Evolutionary conservation across 2,329 filamentous ascomycete species (phyloP), one percentile per base, ranked within the genome.

Genomic region (Xylariomycetidae sp.): DNA sequence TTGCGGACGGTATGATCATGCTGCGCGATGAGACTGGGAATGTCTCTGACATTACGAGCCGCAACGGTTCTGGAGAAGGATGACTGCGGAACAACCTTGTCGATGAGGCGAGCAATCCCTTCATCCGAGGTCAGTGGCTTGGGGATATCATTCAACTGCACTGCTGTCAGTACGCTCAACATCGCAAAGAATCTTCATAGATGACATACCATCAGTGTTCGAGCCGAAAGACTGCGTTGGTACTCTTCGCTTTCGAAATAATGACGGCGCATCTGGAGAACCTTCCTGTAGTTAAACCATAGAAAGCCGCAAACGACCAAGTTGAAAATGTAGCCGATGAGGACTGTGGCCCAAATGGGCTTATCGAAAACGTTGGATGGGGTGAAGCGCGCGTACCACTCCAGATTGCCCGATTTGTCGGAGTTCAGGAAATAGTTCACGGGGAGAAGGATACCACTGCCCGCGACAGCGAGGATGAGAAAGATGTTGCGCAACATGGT

Each of bases 401-500:
- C 55, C 19, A 59, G 46, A 30, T 52, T 35, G 6, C 51, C 38
- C 5, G 44, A 46, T 4, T 52, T 42, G 14, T 57, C 53, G 16
- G 59, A 56, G 33, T 67, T 72, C 35, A 72, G 63, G 6, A 65
- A 63, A 39, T 85, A 60, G 53, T 95, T 90, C 50, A 93, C 65
- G 0, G 92, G 92, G 24, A 95, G 79, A 43, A 95, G 70, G 39
- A 96, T 76, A 32, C 68, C 70, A 45, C 85, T 82, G 13, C 85
- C 87, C 19, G 93, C 59, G 6, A 94, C 43, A 18, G 79, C 74
- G 35, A 95, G 63, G 6, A 76, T 63, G 18, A 84, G 54, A 55
- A 96, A 95, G 43, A 96, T 85, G 56, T 95, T 92, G 39, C 92
- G 80, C 54, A 85, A 85, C 92, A 98, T 96, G 46, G 80, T 74